Conservation (phyloP, 1,284 basidiomycete species). For the Boletus semigastroideus region DNA sequence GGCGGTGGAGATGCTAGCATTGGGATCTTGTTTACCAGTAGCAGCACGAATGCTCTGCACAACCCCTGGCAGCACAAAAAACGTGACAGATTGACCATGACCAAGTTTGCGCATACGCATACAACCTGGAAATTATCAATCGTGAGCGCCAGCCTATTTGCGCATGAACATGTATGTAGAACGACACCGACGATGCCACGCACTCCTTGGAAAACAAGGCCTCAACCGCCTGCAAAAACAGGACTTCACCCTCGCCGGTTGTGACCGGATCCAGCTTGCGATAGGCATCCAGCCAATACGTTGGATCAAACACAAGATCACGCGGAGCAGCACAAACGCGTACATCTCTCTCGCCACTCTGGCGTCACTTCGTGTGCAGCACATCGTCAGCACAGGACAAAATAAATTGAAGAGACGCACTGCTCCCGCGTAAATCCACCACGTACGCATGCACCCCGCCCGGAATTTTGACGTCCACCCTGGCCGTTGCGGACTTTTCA, state of each 20-base stretch:
- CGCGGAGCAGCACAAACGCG: slow-evolving; percentile 86
- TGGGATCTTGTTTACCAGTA: background rate
- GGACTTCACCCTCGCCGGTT: slow-evolving; percentile 82
- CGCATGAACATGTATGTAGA: background rate
- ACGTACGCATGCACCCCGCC: slow-evolving; percentile 96
- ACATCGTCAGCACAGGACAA: background rate
- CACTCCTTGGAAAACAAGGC: slow-evolving; percentile 88
- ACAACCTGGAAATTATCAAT: background rate
- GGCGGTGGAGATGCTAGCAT: background rate
- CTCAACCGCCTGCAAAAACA: slow-evolving; percentile 92
- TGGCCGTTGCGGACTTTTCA: slow-evolving; percentile 94
- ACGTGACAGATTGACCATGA: background rate
- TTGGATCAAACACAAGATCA: slow-evolving; percentile 95
- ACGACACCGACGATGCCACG: slow-evolving; percentile 6
- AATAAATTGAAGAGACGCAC: slow-evolving; percentile 43
- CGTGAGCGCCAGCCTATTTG: slow-evolving; percentile 84
- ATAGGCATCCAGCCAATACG: slow-evolving; percentile 90
- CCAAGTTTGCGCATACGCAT: slow-evolving; percentile 1
- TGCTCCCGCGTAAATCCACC: slow-evolving; percentile 90
- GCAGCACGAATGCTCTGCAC: background rate
- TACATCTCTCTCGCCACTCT: slow-evolving; percentile 97
- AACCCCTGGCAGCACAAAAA: background rate
- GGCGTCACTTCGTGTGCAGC: slow-evolving; percentile 86
- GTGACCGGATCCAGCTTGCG: slow-evolving; percentile 96
- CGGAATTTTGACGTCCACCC: slow-evolving; percentile 97